phyloP scores from a whole-genome alignment of 176 grass and related monocot species.

The Cenchrus purpureus region DNA sequence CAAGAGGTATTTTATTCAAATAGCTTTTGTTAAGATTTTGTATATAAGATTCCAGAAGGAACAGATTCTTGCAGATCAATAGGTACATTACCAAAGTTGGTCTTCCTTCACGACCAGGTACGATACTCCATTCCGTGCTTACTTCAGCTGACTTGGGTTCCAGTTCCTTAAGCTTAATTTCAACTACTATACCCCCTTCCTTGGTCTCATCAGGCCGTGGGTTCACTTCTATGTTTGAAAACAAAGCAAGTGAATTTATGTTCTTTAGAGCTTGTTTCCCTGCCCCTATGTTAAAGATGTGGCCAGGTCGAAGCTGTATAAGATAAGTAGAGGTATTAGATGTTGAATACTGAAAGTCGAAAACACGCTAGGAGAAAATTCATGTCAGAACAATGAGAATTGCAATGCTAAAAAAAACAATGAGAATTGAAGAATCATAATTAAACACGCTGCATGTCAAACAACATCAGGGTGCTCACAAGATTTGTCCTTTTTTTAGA shows the following conservation, averaged over 20 bases:
- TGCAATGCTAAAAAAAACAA: neutral
- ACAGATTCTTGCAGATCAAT: constrained; percentile 12
- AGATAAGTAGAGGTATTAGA: constrained; percentile 4
- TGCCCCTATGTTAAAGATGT: constrained; percentile 96
- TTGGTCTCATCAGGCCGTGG: constrained; percentile 91
- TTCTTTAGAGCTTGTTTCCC: constrained; percentile 93
- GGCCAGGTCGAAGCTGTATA: constrained; percentile 82
- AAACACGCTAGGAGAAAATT: constrained; percentile 22
- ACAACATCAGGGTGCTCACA: constrained; percentile 14
- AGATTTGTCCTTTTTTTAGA: constrained; percentile 16
- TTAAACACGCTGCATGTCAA: neutral
- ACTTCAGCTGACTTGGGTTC: constrained; percentile 96
- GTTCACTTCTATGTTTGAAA: constrained; percentile 96
- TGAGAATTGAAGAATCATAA: constrained; percentile 20
- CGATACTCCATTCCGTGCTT: constrained; percentile 95
- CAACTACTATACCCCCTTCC: constrained; percentile 94
- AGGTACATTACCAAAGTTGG: constrained; percentile 74
- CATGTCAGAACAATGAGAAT: constrained; percentile 12
- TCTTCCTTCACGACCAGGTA: constrained; percentile 75
- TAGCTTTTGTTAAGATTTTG: neutral
- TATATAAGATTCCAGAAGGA: constrained; percentile 16
- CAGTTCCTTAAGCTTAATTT: constrained; percentile 96
- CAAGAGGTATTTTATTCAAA: constrained; percentile 5
- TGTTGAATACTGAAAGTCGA: constrained; percentile 22
- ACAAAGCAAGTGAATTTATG: constrained; percentile 90